Percentiles rank a stretch among this genome's conserved stretches.
phyloP scores from a whole-genome alignment of 2,329 filamentous ascomycete species.

The Grosmannia clavigera region DNA sequence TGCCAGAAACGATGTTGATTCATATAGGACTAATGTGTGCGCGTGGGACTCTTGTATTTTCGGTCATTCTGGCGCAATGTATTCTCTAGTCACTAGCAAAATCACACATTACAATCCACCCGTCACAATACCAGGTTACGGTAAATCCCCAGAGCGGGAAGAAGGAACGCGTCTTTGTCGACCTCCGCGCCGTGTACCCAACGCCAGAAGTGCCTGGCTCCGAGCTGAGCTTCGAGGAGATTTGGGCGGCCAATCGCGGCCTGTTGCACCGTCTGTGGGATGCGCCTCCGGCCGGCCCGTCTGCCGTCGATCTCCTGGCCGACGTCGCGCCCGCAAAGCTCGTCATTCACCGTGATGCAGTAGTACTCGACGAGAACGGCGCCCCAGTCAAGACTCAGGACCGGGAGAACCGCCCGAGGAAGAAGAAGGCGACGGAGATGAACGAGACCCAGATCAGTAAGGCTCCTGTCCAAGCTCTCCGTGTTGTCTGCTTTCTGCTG shows the following conservation, averaged over 20 bases:
- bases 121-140: conserved; percentile 64
- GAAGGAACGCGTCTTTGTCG: conserved; percentile 76
- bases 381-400: conserved; percentile 20
- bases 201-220: conserved; percentile 55
- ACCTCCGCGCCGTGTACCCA: conserved; percentile 76
- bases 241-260: conserved; percentile 67
- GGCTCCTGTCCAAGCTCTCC: conserved; percentile 19
- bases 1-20: conserved; percentile 59
- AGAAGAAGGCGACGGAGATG: conserved; percentile 71
- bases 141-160: conserved; percentile 73
- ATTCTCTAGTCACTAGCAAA: conserved; percentile 42
- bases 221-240: conserved; percentile 84
- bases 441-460: conserved; percentile 88
- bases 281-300: conserved; percentile 19
- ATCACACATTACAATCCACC: conserved; percentile 53
- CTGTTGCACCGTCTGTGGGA: conserved; percentile 50
- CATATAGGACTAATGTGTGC: conserved; percentile 85
- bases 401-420: conserved; percentile 33
- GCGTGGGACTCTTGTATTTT: conserved; percentile 23
- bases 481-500: not conserved
- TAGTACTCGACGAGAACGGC: conserved; percentile 47
- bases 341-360: conserved; percentile 29
- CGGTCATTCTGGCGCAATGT: conserved; percentile 28
- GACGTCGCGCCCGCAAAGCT: conserved; percentile 24
- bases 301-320: not conserved